These are phyloP conservation scores for Angomonas ambiguus DNA, from an alignment of 208 protist genomes.

Conservation along the genomic window DNA sequence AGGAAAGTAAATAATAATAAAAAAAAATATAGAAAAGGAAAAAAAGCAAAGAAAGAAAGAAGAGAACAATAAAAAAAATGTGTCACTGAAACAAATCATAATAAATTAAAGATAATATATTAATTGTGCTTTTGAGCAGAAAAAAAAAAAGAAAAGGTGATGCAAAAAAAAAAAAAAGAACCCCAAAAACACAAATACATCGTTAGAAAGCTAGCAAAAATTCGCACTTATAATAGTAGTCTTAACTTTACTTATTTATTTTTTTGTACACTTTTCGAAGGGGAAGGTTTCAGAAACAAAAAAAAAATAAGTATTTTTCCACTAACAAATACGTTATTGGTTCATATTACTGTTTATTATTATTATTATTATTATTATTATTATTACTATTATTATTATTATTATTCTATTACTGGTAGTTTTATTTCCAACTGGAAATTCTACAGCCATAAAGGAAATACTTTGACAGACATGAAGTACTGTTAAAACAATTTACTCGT, in stretches of 20 bases:
- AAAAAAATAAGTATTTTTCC: slow-evolving; percentile 7
- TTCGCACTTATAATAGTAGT: neutral
- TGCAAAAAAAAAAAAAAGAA: slow-evolving; percentile 2
- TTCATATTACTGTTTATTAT: slow-evolving; percentile 14
- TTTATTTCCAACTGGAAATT: no score
- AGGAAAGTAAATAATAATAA: neutral
- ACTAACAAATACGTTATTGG: no score
- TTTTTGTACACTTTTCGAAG: neutral
- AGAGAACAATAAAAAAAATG: neutral
- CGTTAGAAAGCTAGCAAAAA: neutral
- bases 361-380: slow-evolving; percentile 15
- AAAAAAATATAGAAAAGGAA: neutral
- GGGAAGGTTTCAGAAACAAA: slow-evolving; percentile 6
- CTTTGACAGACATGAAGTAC: no score
- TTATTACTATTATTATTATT: neutral
- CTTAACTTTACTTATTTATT: slow-evolving; percentile 11
- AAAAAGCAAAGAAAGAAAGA: neutral
- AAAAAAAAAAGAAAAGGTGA: neutral
- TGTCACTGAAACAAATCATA: neutral
- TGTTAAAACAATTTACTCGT: no score
- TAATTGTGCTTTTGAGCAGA: neutral
- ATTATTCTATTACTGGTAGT: no score
- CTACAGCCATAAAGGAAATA: no score
- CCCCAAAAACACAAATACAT: neutral
- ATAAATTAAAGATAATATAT: neutral